Conservation (phyloP, 805 yeast genomes). For the Pichia californica region DNA sequence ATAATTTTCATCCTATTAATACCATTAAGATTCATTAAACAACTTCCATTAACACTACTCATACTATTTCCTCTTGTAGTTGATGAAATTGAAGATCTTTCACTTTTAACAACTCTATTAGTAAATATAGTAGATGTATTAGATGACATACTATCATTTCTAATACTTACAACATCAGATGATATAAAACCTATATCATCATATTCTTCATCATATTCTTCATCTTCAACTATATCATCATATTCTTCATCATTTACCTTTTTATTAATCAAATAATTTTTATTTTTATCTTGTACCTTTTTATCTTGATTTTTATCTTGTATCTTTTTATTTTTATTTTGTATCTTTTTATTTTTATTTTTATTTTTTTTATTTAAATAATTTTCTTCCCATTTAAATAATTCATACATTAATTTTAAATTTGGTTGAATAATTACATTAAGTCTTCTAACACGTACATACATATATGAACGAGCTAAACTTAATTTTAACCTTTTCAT, state of each 20-base stretch:
- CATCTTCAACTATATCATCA: background rate
- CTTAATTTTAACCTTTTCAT: conserved; percentile 68
- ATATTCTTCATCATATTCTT: background rate
- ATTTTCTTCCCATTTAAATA: conserved; percentile 61
- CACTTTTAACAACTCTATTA: conserved; percentile 10
- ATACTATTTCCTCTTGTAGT: conserved; percentile 19
- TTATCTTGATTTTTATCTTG: too few relatives aligned
- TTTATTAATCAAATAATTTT: too few relatives aligned
- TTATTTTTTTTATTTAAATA: conserved; percentile 9
- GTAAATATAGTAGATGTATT: conserved; percentile 17
- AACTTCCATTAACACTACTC: background rate
- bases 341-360: background rate
- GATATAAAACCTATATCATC: too few relatives aligned
- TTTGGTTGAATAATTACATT: conserved; percentile 95
- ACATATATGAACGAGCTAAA: conserved; percentile 74
- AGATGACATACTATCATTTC: conserved; percentile 13
- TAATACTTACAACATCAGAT: background rate
- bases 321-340: too few relatives aligned
- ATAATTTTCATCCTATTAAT: conserved; percentile 7
- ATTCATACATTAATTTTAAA: conserved; percentile 83
- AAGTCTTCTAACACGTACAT: conserved; percentile 81
- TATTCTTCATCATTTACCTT: background rate
- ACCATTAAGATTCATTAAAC: background rate
- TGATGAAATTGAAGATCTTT: conserved; percentile 22
- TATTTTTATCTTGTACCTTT: too few relatives aligned